A percentile compares a stretch with the other conserved stretches of the same genome.
Evolutionary conservation across 2,329 filamentous ascomycete genomes (phyloP).

Genomic region (Orbilia javanica): DNA sequence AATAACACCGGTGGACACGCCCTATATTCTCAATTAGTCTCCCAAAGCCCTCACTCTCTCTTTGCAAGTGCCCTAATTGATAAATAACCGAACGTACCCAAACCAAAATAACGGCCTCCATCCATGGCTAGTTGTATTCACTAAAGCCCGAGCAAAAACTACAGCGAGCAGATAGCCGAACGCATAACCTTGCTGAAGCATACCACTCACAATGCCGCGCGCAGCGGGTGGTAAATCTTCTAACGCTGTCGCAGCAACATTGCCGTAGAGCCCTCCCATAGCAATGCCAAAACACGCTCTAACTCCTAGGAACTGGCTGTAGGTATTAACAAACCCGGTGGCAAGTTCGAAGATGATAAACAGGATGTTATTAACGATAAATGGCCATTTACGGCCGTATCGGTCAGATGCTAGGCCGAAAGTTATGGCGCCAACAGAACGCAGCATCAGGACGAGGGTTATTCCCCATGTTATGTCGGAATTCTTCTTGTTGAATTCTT

Average conservation of each 20-base stretch:
- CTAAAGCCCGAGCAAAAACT: slow-evolving; percentile 75
- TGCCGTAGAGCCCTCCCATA: slow-evolving; percentile 85
- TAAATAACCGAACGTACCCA: slow-evolving; percentile 65
- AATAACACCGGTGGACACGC: slow-evolving; percentile 83
- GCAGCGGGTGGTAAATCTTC: slow-evolving; percentile 72
- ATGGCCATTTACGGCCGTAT: slow-evolving; percentile 85
- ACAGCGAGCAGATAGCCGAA: slow-evolving; percentile 84
- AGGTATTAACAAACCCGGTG: slow-evolving; percentile 81
- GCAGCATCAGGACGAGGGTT: slow-evolving; percentile 74
- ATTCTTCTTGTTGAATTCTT: slow-evolving; percentile 70
- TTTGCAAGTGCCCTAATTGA: too few species aligned
- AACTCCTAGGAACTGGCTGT: slow-evolving; percentile 80
- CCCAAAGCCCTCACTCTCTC: too few species aligned
- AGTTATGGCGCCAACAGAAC: slow-evolving; percentile 73
- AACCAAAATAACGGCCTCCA: slow-evolving; percentile 95
- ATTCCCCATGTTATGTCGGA: slow-evolving; percentile 76
- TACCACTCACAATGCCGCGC: slow-evolving; percentile 83
- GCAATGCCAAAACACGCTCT: slow-evolving; percentile 80
- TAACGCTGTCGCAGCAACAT: slow-evolving; percentile 81
- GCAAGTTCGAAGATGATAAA: slow-evolving; percentile 79
- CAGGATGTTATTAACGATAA: slow-evolving; percentile 78
- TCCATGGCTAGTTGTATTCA: slow-evolving; percentile 80
- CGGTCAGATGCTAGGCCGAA: slow-evolving; percentile 84
- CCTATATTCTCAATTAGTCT: slow-evolving; percentile 17
- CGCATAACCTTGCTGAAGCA: slow-evolving; percentile 84